Evolutionary conservation across 129 eudicot genomes (phyloP), one percentile per base, ranked within the genome.

Genomic region (Dittrichia graveolens): DNA sequence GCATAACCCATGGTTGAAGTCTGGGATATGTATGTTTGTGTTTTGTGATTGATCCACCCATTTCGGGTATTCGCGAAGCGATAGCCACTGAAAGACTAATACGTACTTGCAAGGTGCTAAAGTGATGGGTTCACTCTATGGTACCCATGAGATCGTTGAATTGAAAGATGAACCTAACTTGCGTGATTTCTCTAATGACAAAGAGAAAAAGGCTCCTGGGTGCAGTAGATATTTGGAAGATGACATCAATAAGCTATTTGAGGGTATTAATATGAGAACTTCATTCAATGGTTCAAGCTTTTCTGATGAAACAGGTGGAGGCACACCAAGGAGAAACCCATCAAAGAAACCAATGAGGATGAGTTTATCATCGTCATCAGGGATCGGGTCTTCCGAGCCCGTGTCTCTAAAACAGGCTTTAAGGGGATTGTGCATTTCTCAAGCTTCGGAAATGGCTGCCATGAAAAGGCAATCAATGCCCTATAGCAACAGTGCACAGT

Each of bases 361-460:
- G 72, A 79, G 86, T 52, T 74, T 76, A 16, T 80, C 86, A 2
- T 71, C 84, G 75, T 73, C 91, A 57, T 88, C 99, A 3, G 91
- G 87, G 52, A 83, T 82, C 45, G 96, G 96, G 18, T 88, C 83
- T 75, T 77, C 91, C 1, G 97, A 95, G 74, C 89, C 94, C 0
- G 85, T 95, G 44, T 88, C 96, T 41, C 78, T 95, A 8, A 95
- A 95, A 71, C 96, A 95, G 67, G 99, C 99, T 39, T 79, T 95
- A 40, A 81, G 99, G 73, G 99, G 99, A 0, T 71, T 90, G 7
- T 88, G 97, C 80, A 89, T 95, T 61, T 91, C 99, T 41, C 99
- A 95, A 79, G 99, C 99, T 57, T 93, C 99, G 12, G 99, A 95
- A 79, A 90, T 85, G 94, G 99, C 99, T 59, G 93, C 97, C 54